phyloP scores from a whole-genome alignment of 192 early-diverging fungal genomes.

The Hyaloraphidium curvatum region DNA sequence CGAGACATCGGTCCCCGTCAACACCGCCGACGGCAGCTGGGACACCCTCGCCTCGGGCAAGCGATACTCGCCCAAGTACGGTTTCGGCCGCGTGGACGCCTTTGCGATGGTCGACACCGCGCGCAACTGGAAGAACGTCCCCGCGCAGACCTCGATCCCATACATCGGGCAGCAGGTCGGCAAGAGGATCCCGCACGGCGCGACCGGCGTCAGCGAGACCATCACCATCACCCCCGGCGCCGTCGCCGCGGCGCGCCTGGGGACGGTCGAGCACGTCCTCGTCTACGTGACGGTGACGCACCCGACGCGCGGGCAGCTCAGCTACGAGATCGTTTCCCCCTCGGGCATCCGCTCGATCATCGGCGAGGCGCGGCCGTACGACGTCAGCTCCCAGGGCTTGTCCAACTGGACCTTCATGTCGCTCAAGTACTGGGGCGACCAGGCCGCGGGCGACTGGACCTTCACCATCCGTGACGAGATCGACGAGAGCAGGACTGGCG shows the following conservation, averaged over 20 bases:
- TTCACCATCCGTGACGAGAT: slow-evolving; percentile 6
- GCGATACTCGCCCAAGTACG: slow-evolving; percentile 76
- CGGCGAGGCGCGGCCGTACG: slow-evolving; percentile 37
- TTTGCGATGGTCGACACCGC: slow-evolving; percentile 62
- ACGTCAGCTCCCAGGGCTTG: slow-evolving; percentile 48
- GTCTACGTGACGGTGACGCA: slow-evolving; percentile 70
- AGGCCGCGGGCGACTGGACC: slow-evolving; percentile 3
- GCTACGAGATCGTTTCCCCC: slow-evolving; percentile 63
- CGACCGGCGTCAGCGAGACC: slow-evolving; percentile 15
- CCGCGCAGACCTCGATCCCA: slow-evolving; percentile 40
- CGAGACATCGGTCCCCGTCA: slow-evolving; percentile 52
- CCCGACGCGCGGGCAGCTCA: slow-evolving; percentile 62
- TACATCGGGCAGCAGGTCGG: too few relatives aligned
- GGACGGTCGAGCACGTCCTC: slow-evolving; percentile 69
- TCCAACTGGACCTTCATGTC: slow-evolving; percentile 83
- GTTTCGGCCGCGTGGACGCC: slow-evolving; percentile 81
- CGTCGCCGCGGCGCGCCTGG: slow-evolving; percentile 25
- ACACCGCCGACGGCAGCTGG: slow-evolving; percentile 56
- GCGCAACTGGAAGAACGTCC: slow-evolving; percentile 38
- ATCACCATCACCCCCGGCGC: slow-evolving; percentile 20
- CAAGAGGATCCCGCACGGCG: slow-evolving; percentile 28
- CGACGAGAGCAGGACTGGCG: too few relatives aligned
- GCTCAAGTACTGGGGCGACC: slow-evolving; percentile 75
- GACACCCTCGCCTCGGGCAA: slow-evolving; percentile 39
- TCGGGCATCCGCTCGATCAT: slow-evolving; percentile 38